A percentile compares a stretch with the other conserved stretches of the same genome.
Evolutionary conservation across 768 basidiomycete species (phyloP).

Genomic region (Naganishia randhawae): DNA sequence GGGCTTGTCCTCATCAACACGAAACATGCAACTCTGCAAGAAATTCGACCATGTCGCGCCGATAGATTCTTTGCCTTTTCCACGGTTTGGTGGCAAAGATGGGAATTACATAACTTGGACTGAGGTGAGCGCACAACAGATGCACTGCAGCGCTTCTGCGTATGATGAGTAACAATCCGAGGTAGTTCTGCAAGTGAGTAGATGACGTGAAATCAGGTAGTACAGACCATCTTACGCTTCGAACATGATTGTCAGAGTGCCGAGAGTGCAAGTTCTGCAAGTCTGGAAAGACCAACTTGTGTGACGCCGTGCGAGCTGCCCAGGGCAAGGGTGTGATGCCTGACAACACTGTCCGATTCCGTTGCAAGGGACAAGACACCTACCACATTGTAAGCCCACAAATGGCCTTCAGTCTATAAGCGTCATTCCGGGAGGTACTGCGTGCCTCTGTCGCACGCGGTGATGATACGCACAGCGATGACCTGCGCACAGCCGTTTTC

Average conservation of each 20-base stretch:
- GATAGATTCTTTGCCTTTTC: conserved; percentile 66
- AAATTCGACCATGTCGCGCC: conserved; percentile 51
- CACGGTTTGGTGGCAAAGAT: conserved; percentile 59
- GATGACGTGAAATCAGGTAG: not conserved
- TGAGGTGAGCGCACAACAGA: conserved; percentile 56
- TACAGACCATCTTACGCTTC: too few species aligned
- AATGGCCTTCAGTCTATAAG: too few species aligned
- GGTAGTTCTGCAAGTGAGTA: conserved; percentile 59
- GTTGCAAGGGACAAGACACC: conserved; percentile 76
- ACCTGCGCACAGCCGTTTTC: too few species aligned
- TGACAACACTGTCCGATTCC: conserved; percentile 81
- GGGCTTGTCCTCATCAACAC: conserved; percentile 61
- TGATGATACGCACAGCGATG: too few species aligned
- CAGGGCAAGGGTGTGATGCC: conserved; percentile 96
- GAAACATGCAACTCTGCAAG: conserved; percentile 51
- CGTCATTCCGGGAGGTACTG: too few species aligned
- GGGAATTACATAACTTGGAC: conserved; percentile 62
- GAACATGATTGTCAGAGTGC: too few species aligned
- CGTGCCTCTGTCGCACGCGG: too few species aligned
- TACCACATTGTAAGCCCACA: conserved; percentile 78
- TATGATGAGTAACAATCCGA: conserved; percentile 63
- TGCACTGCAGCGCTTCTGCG: conserved; percentile 57
- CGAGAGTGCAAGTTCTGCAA: conserved; percentile 96
- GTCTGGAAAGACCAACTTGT: conserved; percentile 87
- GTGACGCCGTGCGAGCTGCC: conserved; percentile 77